Evolutionary conservation across 768 basidiomycete genomes (phyloP).

Genomic region (Flagelloscypha sp.): DNA sequence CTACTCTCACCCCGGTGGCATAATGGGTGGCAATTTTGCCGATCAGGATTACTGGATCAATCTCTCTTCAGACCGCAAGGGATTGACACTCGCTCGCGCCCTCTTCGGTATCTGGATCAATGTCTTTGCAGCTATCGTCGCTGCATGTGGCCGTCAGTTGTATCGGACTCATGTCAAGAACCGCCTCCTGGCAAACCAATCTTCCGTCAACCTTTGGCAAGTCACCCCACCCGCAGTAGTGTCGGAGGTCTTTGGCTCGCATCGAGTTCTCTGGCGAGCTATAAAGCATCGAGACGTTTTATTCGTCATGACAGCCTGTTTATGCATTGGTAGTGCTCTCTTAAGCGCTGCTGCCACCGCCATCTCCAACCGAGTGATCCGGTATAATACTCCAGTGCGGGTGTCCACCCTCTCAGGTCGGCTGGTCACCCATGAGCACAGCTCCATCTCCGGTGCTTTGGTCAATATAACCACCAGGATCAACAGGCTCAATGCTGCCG

Average conservation of each 20-base stretch:
- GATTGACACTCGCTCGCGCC: no score
- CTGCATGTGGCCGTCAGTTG: constrained; percentile 8
- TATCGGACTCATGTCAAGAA: constrained; percentile 9
- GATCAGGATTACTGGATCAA: constrained; percentile 12
- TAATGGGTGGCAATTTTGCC: constrained; percentile 9
- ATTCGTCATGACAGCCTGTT: constrained; percentile 7
- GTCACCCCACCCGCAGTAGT: constrained; percentile 9
- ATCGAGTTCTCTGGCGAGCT: constrained; percentile 3
- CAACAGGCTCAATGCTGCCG: constrained; percentile 7
- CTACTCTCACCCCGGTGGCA: no score
- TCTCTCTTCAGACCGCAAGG: no score
- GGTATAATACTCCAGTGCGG: constrained; percentile 6
- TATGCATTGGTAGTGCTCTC: constrained; percentile 7
- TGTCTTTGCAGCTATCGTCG: constrained; percentile 8
- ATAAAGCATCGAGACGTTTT: constrained; percentile 2
- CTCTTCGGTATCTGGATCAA: constrained; percentile 13
- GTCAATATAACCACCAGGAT: constrained; percentile 5
- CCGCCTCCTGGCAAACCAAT: not conserved
- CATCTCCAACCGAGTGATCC: constrained; percentile 10
- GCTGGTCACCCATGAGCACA: constrained; percentile 5
- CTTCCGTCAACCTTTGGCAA: constrained; percentile 10
- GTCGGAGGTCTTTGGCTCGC: constrained; percentile 5
- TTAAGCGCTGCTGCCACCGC: constrained; percentile 10
- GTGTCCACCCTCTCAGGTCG: constrained; percentile 5
- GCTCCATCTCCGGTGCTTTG: no score